Percentiles rank a stretch among this genome's conserved stretches.
Conservation (phyloP, 208 protist species). For the Acanthamoeba sp. region DNA sequence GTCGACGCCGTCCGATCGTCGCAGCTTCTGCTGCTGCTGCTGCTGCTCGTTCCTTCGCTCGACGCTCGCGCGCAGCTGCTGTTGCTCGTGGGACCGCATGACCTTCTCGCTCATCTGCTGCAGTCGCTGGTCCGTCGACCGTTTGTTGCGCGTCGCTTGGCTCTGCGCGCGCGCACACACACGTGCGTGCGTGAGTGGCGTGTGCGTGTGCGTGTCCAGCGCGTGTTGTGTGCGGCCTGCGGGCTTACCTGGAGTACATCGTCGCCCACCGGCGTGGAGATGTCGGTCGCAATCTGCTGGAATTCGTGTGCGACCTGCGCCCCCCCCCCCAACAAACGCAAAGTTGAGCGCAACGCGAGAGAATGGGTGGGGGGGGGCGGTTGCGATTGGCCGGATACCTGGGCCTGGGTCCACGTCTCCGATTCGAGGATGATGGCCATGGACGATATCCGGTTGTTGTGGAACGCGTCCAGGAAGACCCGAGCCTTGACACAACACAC, state of each 20-base stretch:
- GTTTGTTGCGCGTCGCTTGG: neutral
- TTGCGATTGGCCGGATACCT: neutral
- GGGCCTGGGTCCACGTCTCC: slow-evolving; percentile 61
- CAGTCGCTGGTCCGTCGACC: slow-evolving; percentile 3
- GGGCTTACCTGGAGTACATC: neutral
- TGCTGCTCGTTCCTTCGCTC: slow-evolving; percentile 12
- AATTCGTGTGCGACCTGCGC: slow-evolving; percentile 66
- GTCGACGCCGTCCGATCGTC: neutral
- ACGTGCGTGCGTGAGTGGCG: no score
- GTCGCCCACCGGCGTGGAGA: neutral
- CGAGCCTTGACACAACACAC: neutral
- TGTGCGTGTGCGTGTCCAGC: neutral
- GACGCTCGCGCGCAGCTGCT: neutral
- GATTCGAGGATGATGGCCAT: slow-evolving; percentile 72
- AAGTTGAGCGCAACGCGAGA: neutral
- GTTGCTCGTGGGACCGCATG: neutral
- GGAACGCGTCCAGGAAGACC: slow-evolving; percentile 62
- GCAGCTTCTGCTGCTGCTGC: neutral
- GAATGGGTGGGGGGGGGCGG: neutral
- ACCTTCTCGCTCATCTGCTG: slow-evolving; percentile 34
- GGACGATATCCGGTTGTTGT: slow-evolving; percentile 48
- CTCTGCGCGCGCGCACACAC: neutral
- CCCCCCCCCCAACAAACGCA: neutral
- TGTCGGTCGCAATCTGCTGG: slow-evolving; percentile 59
- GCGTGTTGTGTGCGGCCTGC: neutral